Conservation (phyloP, 1,139 yeast genomes). For the Protomyces inundatus region DNA sequence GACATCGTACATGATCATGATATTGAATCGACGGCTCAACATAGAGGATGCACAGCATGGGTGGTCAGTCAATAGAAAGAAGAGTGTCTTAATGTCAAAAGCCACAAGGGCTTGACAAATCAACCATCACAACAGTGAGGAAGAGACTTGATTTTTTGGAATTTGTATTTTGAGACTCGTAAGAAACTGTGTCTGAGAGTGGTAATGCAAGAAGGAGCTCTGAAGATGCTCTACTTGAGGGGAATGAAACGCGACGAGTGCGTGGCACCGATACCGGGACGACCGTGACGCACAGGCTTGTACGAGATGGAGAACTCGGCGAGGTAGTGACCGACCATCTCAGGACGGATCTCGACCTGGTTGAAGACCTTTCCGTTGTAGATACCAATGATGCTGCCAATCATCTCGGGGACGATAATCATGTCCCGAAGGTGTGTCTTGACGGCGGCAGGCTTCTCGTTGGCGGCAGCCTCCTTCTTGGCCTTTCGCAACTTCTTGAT, state of each 20-base stretch:
- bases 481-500: slow-evolving; percentile 98
- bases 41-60: neutral
- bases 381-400: slow-evolving; percentile 97
- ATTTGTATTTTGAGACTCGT: neutral
- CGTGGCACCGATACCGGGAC: slow-evolving; percentile 82
- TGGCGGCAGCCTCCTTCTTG: slow-evolving; percentile 83
- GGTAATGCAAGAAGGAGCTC: neutral
- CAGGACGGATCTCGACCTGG: slow-evolving; percentile 98
- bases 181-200: neutral
- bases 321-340: slow-evolving; percentile 99
- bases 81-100: neutral
- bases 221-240: slow-evolving; percentile 42
- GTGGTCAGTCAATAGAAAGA: neutral
- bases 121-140: neutral
- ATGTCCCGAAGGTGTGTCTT: slow-evolving; percentile 99
- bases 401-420: slow-evolving; percentile 99
- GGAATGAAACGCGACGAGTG: slow-evolving; percentile 82
- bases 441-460: slow-evolving; percentile 97
- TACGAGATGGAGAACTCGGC: slow-evolving; percentile 99
- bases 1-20: too few species aligned
- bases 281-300: slow-evolving; percentile 99
- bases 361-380: slow-evolving; percentile 99
- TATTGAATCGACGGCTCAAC: too few species aligned
- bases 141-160: neutral
- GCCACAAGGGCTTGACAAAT: neutral